phyloP scores from a whole-genome alignment of 345 rosid genomes.

The Jatropha curcas region DNA sequence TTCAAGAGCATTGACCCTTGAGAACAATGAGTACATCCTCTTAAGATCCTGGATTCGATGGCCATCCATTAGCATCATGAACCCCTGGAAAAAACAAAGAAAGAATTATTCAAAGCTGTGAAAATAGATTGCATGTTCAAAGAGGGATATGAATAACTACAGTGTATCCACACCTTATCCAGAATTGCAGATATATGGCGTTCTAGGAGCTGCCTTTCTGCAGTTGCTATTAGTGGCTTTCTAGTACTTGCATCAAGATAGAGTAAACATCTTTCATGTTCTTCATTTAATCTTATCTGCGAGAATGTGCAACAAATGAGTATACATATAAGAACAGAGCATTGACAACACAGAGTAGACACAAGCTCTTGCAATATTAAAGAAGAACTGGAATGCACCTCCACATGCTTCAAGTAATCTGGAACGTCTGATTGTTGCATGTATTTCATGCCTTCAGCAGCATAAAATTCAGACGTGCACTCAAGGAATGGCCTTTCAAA shows the following conservation, averaged over 20 bases:
- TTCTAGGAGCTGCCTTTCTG: conserved; percentile 87
- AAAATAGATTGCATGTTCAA: conserved; percentile 9
- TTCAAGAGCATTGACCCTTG: conserved; percentile 87
- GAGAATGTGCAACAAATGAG: conserved; percentile 21
- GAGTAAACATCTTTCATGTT: conserved; percentile 89
- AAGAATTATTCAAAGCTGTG: conserved; percentile 1
- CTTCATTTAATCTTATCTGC: conserved; percentile 93
- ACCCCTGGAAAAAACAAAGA: conserved; percentile 60
- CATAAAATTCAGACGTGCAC: conserved; percentile 93
- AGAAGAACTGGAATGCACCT: conserved; percentile 49
- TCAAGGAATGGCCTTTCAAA: conserved; percentile 95
- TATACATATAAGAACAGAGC: background rate
- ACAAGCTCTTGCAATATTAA: conserved; percentile 2
- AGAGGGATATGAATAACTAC: conserved; percentile 2
- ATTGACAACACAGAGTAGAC: background rate
- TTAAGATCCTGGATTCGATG: conserved; percentile 86
- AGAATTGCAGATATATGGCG: conserved; percentile 84
- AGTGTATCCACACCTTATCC: conserved; percentile 63
- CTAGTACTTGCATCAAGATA: conserved; percentile 85
- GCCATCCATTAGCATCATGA: conserved; percentile 85
- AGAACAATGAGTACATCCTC: conserved; percentile 74
- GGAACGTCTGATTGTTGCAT: conserved; percentile 99
- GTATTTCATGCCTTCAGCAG: conserved; percentile 93
- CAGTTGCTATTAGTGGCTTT: conserved; percentile 78
- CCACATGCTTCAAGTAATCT: conserved; percentile 95